phyloP scores from a whole-genome alignment of 2,329 filamentous ascomycete species.

The Raffaelea arxii region DNA sequence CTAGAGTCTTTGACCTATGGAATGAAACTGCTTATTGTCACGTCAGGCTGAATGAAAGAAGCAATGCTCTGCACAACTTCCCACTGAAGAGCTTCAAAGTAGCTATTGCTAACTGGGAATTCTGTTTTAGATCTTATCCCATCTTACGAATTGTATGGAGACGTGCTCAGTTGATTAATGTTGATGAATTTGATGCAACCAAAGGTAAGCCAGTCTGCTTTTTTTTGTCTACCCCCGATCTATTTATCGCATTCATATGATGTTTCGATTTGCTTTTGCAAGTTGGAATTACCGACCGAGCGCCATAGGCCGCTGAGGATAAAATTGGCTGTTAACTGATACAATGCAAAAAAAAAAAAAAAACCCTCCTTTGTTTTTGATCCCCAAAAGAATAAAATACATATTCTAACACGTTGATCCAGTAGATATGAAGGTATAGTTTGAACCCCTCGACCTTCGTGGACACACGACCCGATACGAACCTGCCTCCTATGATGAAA shows the following conservation, averaged over 20 bases:
- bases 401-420: no score
- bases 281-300: slow-evolving; percentile 98
- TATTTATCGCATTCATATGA: slow-evolving; percentile 29
- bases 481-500: slow-evolving; percentile 64
- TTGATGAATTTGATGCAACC: not conserved
- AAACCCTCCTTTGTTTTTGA: no score
- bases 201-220: not conserved
- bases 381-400: no score
- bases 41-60: slow-evolving; percentile 75
- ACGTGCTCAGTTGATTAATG: no score
- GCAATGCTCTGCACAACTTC: not conserved
- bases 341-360: slow-evolving; percentile 6
- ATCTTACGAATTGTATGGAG: no score
- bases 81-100: not conserved
- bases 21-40: slow-evolving; percentile 80
- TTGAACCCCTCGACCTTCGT: not conserved
- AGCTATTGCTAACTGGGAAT: not conserved
- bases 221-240: not conserved
- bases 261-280: slow-evolving; percentile 59
- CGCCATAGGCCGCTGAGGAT: slow-evolving; percentile 52
- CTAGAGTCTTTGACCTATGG: slow-evolving; percentile 95
- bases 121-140: no score
- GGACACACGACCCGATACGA: no score
- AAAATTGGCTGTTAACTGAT: slow-evolving; percentile 86
- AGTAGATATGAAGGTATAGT: slow-evolving; percentile 3